Evolutionary conservation across 345 rosid genomes (phyloP), one percentile per base, ranked within the genome.

Genomic region (Bretschneidera sinensis): DNA sequence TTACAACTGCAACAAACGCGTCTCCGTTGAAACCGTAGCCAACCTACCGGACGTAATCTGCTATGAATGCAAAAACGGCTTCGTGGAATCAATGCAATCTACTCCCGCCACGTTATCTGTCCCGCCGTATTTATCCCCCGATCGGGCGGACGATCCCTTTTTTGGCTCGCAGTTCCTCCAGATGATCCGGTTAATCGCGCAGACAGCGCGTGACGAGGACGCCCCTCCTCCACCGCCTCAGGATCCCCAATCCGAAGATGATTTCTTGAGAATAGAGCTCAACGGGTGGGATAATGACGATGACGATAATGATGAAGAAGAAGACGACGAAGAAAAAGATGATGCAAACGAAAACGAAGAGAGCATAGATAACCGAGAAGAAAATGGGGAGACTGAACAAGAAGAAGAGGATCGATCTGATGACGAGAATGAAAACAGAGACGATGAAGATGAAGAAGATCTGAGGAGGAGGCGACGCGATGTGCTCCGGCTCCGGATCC

Each of bases 31-130:
- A 70, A 76, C 83, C 54, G 62, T 73, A 17, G 77, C 76, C 19
- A 70, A 76, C 55, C 71, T 66, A 1, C 70, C 77, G 2, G 82
- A 75, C 50, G 63, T 78, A 61, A 67, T 85, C 21, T 88, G 96
- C 71, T 68, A 33, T 25, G 96, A 88, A 72, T 88, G 96, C 76
- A 79, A 85, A 65, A 75, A 76, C 68, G 96, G 91, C 28, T 88
- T 88, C 70, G 86, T 88, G 9, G 91, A 85, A 55, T 73, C 75
- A 54, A 83, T 83, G 33, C 64, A 74, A 20, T 51, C 68, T 24
- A 25, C 65, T 21, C 76, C 86, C 8, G 74, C 70, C 19, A 52
- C 72, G 47, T 53, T 73, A 15, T 60, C 62, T 4, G 68, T 74
- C 6, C 68, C 83, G 28, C 78, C 72, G 18, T 72, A 84, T 2